phyloP scores from a whole-genome alignment of 306 rosid genomes.

The Abrus precatorius region DNA sequence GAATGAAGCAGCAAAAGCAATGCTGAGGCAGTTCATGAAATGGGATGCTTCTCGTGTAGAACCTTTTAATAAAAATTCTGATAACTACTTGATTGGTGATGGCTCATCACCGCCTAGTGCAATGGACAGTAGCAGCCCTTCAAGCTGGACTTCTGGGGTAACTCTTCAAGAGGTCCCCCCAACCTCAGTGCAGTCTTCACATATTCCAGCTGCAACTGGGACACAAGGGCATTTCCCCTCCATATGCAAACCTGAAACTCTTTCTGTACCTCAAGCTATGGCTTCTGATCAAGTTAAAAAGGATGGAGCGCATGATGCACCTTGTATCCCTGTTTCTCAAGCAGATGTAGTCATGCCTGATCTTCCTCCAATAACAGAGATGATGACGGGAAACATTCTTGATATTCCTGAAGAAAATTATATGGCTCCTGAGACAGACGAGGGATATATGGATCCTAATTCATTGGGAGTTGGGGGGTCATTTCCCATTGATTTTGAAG shows the following conservation, averaged over 20 bases:
- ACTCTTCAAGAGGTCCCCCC: slow-evolving; percentile 87
- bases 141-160: slow-evolving; percentile 72
- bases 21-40: slow-evolving; percentile 84
- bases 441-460: slow-evolving; percentile 59
- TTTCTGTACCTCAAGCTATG: slow-evolving; percentile 58
- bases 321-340: slow-evolving; percentile 62
- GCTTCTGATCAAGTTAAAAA: slow-evolving; percentile 58
- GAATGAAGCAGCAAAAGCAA: slow-evolving; percentile 83
- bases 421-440: slow-evolving; percentile 59
- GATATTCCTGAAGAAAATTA: slow-evolving; percentile 63
- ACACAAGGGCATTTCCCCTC: slow-evolving; percentile 54
- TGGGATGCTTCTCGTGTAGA: slow-evolving; percentile 70
- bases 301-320: slow-evolving; percentile 56
- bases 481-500: slow-evolving; percentile 69
- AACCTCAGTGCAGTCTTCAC: slow-evolving; percentile 64
- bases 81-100: slow-evolving; percentile 69
- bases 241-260: slow-evolving; percentile 58
- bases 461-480: slow-evolving; percentile 61
- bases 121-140: slow-evolving; percentile 70
- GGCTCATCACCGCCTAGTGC: slow-evolving; percentile 63
- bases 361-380: slow-evolving; percentile 66
- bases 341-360: slow-evolving; percentile 72
- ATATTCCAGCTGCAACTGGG: slow-evolving; percentile 49
- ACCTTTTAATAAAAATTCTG: slow-evolving; percentile 58
- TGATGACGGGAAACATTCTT: slow-evolving; percentile 58